Evolutionary conservation across 169 alveolate species (phyloP).

Genomic region (Plasmodium knowlesi): DNA sequence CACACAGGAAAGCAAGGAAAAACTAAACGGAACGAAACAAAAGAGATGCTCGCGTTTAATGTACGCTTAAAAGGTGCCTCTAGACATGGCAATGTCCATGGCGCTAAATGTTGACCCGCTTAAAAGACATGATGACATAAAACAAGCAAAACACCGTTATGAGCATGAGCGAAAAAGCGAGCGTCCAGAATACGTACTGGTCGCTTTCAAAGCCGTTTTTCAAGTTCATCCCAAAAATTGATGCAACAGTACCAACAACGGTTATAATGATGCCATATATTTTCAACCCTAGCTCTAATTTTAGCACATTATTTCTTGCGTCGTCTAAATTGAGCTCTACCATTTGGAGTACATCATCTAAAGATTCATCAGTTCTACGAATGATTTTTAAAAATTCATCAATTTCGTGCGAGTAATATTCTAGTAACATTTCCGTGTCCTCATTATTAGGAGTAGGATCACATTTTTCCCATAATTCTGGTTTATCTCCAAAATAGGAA

Average conservation of each 20-base stretch:
- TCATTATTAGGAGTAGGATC: constrained; percentile 77
- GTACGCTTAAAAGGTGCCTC: not conserved
- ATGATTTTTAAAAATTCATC: constrained; percentile 82
- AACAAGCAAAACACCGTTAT: constrained; percentile 71
- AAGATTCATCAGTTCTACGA: constrained; percentile 80
- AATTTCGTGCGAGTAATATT: constrained; percentile 86
- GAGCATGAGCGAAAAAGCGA: constrained; percentile 80
- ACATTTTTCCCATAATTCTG: constrained; percentile 82
- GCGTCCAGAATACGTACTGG: constrained; percentile 80
- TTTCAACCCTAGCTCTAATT: constrained; percentile 86
- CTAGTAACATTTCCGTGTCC: constrained; percentile 84
- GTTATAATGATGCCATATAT: constrained; percentile 83
- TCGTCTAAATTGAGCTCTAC: constrained; percentile 87
- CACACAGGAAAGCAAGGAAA: not conserved
- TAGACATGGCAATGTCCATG: not conserved
- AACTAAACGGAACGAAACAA: not conserved
- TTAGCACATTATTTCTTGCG: constrained; percentile 83
- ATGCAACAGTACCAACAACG: constrained; percentile 86
- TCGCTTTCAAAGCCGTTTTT: constrained; percentile 82
- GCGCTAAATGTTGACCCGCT: constrained; percentile 37
- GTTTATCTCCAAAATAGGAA: constrained; percentile 79
- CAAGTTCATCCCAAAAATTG: constrained; percentile 88
- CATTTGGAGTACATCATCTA: constrained; percentile 87
- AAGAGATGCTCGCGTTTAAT: not conserved
- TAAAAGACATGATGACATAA: constrained; percentile 44